These are phyloP conservation scores for Astrothelium macrocarpum DNA, from an alignment of 495 filamentous ascomycete genomes.

Conservation along the genomic window DNA sequence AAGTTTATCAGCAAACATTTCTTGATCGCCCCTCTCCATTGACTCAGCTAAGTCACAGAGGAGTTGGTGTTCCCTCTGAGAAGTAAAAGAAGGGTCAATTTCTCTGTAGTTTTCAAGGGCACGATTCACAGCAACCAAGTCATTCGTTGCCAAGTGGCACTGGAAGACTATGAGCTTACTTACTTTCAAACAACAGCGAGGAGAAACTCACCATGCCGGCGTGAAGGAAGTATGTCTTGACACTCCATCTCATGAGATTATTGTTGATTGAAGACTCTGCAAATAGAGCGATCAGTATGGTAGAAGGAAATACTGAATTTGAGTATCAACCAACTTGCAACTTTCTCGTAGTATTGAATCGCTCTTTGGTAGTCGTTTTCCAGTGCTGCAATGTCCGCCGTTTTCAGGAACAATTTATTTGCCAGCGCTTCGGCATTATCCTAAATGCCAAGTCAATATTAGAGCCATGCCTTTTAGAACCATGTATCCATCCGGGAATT, in stretches of 20 bases:
- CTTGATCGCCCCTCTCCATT: conserved; percentile 63
- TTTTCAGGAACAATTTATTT: conserved; percentile 83
- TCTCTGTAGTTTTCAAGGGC: conserved; percentile 75
- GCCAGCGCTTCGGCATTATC: conserved; percentile 84
- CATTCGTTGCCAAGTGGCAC: conserved; percentile 37
- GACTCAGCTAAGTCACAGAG: conserved; percentile 63
- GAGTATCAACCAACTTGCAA: conserved; percentile 61
- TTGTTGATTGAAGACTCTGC: conserved; percentile 39
- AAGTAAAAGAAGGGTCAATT: conserved; percentile 64
- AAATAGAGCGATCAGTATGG: not conserved
- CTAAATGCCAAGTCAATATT: not conserved
- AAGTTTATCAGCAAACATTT: conserved; percentile 73
- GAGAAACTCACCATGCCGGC: conserved; percentile 48
- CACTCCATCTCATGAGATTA: conserved; percentile 78
- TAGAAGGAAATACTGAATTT: conserved; percentile 31
- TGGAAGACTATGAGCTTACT: too few species aligned
- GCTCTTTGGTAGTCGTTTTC: conserved; percentile 72
- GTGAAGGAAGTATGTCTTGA: conserved; percentile 91
- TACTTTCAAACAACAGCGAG: too few species aligned
- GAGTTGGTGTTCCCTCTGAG: conserved; percentile 68
- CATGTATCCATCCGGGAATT: too few species aligned
- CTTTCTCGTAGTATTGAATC: conserved; percentile 70
- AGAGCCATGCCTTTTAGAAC: too few species aligned
- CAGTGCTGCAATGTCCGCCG: conserved; percentile 74
- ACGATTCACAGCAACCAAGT: conserved; percentile 63